Percentiles rank a stretch among this genome's conserved stretches.
Evolutionary conservation across 768 basidiomycete genomes (phyloP).

Genomic region (Russula lepida): DNA sequence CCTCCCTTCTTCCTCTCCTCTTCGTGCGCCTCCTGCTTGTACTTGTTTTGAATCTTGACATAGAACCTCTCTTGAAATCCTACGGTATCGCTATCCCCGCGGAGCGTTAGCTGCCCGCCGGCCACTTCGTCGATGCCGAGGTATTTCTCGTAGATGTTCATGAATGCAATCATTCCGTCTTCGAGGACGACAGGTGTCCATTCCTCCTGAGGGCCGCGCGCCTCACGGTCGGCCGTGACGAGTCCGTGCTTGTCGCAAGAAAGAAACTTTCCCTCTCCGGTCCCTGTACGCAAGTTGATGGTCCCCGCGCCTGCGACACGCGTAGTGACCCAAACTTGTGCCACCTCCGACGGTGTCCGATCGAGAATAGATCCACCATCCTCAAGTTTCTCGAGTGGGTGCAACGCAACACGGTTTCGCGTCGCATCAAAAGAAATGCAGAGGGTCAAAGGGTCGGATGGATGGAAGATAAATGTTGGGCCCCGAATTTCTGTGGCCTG

Average conservation of each 20-base stretch:
- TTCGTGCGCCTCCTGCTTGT: conserved; percentile 69
- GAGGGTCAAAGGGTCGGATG: conserved; percentile 70
- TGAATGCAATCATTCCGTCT: conserved; percentile 81
- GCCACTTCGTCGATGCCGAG: conserved; percentile 80
- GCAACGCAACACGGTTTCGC: conserved; percentile 60
- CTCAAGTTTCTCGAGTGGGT: conserved; percentile 55
- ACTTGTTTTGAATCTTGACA: conserved; percentile 85
- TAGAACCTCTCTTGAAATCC: conserved; percentile 83
- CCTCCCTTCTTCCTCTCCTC: conserved; percentile 46
- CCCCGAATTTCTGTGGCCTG: conserved; percentile 68
- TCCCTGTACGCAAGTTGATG: conserved; percentile 78
- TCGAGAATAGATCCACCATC: conserved; percentile 45
- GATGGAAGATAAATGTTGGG: conserved; percentile 80
- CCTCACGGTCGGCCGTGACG: conserved; percentile 78
- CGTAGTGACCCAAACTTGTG: conserved; percentile 89
- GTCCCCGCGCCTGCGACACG: conserved; percentile 77
- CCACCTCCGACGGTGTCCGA: conserved; percentile 68
- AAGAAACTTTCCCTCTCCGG: conserved; percentile 85
- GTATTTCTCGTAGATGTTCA: conserved; percentile 86
- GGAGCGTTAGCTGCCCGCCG: conserved; percentile 65
- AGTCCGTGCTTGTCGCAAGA: conserved; percentile 82
- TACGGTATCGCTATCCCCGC: conserved; percentile 80
- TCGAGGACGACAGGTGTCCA: conserved; percentile 81
- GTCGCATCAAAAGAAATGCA: conserved; percentile 74
- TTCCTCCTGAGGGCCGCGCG: conserved; percentile 88